These are phyloP conservation scores for maize (Zea mays) DNA, from an alignment of 176 grass and related monocot species.

Conservation along the genomic window DNA sequence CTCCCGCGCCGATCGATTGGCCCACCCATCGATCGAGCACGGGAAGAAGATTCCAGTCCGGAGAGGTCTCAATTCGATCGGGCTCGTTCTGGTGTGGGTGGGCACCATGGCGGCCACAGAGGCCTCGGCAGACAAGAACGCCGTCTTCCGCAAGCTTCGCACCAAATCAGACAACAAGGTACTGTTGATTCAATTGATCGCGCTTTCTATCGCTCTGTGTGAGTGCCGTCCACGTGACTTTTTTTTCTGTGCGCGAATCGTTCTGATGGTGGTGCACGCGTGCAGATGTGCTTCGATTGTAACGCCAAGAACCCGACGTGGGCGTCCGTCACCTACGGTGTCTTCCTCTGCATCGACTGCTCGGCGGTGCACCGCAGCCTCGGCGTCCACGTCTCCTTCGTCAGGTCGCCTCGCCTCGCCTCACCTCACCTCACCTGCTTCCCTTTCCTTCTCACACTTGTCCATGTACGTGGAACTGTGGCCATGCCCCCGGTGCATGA, in stretches of 20 bases:
- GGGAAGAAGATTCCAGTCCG: neutral
- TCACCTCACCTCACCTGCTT: neutral
- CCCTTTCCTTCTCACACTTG: neutral
- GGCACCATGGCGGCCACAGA: slow-evolving; percentile 51
- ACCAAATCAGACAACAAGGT: slow-evolving; percentile 97
- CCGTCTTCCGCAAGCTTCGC: slow-evolving; percentile 87
- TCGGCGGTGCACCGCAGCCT: slow-evolving; percentile 90
- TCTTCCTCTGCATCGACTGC: slow-evolving; percentile 97
- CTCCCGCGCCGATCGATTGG: slow-evolving; percentile 31
- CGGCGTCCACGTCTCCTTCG: slow-evolving; percentile 90
- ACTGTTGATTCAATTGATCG: neutral
- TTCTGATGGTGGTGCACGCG: neutral
- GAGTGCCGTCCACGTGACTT: neutral
- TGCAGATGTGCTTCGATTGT: slow-evolving; percentile 97
- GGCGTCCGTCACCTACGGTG: slow-evolving; percentile 92
- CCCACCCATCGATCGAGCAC: slow-evolving; percentile 18
- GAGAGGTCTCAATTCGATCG: neutral
- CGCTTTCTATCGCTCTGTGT: neutral
- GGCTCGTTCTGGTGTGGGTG: neutral
- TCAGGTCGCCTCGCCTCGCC: slow-evolving; percentile 65
- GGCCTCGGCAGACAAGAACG: slow-evolving; percentile 59
- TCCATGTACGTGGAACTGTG: slow-evolving; percentile 16
- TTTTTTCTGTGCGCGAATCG: neutral
- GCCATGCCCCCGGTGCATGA: no score
- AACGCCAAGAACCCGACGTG: slow-evolving; percentile 95